Base-by-base conservation (phyloP, 495 filamentous ascomycete species). In the Hypoxylon trugodes region DNA sequence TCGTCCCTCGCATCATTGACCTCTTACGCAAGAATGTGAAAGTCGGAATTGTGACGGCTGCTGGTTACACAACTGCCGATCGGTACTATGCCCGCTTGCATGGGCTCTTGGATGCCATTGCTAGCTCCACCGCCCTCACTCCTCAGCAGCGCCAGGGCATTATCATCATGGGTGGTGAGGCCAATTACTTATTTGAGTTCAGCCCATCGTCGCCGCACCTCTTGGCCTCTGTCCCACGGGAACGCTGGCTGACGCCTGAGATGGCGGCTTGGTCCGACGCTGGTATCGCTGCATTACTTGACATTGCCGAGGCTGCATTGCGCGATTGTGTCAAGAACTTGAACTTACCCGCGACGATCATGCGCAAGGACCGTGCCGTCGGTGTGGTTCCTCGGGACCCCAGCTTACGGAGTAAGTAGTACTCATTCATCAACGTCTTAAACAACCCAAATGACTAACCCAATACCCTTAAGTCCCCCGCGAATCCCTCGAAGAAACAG, bases 21-120 rank as follows among this genome's bases (percentile, higher is more conserved):
- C 78, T 86, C 43, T 74, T 86, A 64, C 75, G 73, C 58, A 81
- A 82, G 54, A 80, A 83, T 66, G 87, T 89, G 60, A 88, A 89
- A 61, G 86, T 98, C 54, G 96, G 92, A 36, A 98, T 98, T 69
- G 95, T 98, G 22, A 98, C 96, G 0, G 96, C 95, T 4, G 95
- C 96, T 8, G 96, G 96, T 1, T 98, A 98, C 77, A 94, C 90
- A 12, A 91, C 96, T 22, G 89, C 90, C 2, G 78, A 83, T 22
- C 87, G 85, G 49, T 98, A 98, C 78, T 91, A 94, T 71, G 86
- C 80, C 19, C 87, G 96, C 1, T 84, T 98, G 1, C 83, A 89
- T 66, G 95, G 96, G 6, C 83, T 98, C 0, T 81, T 98, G 0
- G 88, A 96, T 60, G 86, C 90, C 10, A 82, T 98, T n/a, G 85